Evolutionary conservation across 2,329 filamentous ascomycete genomes (phyloP), one percentile per base, ranked within the genome.

Genomic region (Seiridium unicorne): DNA sequence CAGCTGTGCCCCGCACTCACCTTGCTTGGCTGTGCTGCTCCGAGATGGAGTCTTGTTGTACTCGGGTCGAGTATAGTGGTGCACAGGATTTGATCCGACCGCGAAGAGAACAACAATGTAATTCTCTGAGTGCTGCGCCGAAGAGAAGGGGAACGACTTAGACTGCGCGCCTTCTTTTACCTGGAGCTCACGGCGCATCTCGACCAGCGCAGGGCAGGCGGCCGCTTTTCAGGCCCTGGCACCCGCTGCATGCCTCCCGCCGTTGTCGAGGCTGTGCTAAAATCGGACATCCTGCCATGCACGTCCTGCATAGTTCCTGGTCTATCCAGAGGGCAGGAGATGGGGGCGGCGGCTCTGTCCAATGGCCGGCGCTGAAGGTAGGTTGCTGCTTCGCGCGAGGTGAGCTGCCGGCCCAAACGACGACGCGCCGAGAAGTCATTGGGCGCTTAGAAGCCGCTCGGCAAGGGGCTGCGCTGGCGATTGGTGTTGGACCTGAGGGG

Each of bases 391-490:
- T 42, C 49, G 35, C n/a, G 11, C 31, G 38, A 31, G 26, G 54
- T 36, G 40, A 56, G 54, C 32, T 44, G 40, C 8, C 9, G 38
- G 18, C 51, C n/a, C 31, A 54, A 40, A 26, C 31, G 31, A 9
- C 53, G 18, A 48, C 42, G 10, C 46, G 56, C 56, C 42, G 42
- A 34, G 26, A 13, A 53, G 18, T 13, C 11, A 10, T 51, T 32
- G 59, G 59, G 59, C 59, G 59, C 59, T 60, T 60, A 60, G 38
- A 57, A 60, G 46, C 8, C 58, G 54, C 59, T 56, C 58, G 58
- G 58, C 51, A 40, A n/a, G 51, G 51, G 26, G 38, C 18, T 7
- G 10, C 6, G 13, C 5, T 32, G 34, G 42, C 42, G 26, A 55
- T 55, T 55, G 51, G 51, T 10, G 18, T n/a, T 9, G 9, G 8